Evolutionary conservation across 306 rosid genomes (phyloP), one percentile per base, ranked within the genome.

Genomic region (Parietaria judaica): DNA sequence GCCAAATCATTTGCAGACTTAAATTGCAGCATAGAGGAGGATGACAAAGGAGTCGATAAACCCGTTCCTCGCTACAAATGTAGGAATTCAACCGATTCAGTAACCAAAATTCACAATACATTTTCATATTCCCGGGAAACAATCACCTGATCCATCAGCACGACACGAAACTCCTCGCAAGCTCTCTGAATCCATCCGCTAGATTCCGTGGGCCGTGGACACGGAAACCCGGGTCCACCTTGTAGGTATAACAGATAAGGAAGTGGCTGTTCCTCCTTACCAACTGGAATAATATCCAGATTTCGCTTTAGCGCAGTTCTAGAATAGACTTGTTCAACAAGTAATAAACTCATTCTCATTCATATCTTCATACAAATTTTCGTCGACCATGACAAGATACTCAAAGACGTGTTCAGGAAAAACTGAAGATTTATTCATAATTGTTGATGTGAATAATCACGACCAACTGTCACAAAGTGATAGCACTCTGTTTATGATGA

Each of bases 191-290:
- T 73, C 98, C 98, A 92, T 56, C 96, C 98, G 74, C 85, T 72
- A 23, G 90, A 70, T 69, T 88, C 98, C 10, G 96, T 84, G 45
- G 96, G 98, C 36, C 86, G 76, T 1, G 70, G 73, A 31, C 95
- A 77, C 82, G 87, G 96, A 72, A 79, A 92, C 58, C 98, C 98
- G 34, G 98, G 98, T 70, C 98, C 98, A 62, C 96, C 98, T 86
- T 92, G 96, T 68, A 92, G 82, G 78, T 39, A 88, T 69, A 92
- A 66, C 54, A 92, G 75, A 78, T 84, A 88, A 8, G 95, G 98
- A 80, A 86, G 70, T 8, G 71, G 39, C 48, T 80, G 84, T 63
- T 82, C 90, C 74, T 86, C 98, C 71, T 88, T 88, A 61, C 96
- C 98, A 74, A 60, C 98, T 92, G 84, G 71, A 67, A 67, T 2